Conservation (phyloP, 768 basidiomycete species). For the Lactarius sanguifluus region DNA sequence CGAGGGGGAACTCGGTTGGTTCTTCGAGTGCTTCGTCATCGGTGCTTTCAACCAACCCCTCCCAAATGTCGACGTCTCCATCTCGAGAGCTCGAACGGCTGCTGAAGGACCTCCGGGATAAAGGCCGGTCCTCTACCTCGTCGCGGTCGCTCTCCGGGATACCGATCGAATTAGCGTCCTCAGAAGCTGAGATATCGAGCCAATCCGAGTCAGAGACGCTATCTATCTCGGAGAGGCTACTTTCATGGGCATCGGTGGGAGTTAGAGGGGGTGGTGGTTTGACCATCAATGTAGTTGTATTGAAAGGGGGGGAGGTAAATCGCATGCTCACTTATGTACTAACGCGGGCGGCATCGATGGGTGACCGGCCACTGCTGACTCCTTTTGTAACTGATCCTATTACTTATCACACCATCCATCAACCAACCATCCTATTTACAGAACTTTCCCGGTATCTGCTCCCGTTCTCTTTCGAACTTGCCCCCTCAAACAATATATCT, state of each 20-base stretch:
- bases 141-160: conserved; percentile 65
- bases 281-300: conserved; percentile 27
- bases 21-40: conserved; percentile 45
- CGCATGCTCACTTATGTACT: conserved; percentile 25
- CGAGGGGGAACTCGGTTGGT: conserved; percentile 32
- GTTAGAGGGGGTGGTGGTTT: conserved; percentile 29
- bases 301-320: conserved; percentile 27
- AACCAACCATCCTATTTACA: neutral
- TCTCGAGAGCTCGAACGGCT: conserved; percentile 68
- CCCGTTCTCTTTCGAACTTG: neutral
- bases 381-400: conserved; percentile 19
- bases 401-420: conserved; percentile 20
- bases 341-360: conserved; percentile 25
- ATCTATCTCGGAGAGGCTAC: conserved; percentile 60
- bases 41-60: conserved; percentile 67
- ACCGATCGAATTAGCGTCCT: conserved; percentile 67
- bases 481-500: conserved; percentile 39
- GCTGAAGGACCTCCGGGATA: conserved; percentile 66
- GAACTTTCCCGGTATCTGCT: neutral
- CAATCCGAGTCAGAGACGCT: conserved; percentile 78
- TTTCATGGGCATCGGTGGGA: conserved; percentile 39
- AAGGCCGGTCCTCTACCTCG: conserved; percentile 49
- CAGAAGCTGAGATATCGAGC: conserved; percentile 76
- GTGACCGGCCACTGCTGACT: conserved; percentile 25
- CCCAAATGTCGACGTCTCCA: conserved; percentile 75